Base-by-base conservation (phyloP, 345 rosid genomes). In the Hypericum androsaemum region DNA sequence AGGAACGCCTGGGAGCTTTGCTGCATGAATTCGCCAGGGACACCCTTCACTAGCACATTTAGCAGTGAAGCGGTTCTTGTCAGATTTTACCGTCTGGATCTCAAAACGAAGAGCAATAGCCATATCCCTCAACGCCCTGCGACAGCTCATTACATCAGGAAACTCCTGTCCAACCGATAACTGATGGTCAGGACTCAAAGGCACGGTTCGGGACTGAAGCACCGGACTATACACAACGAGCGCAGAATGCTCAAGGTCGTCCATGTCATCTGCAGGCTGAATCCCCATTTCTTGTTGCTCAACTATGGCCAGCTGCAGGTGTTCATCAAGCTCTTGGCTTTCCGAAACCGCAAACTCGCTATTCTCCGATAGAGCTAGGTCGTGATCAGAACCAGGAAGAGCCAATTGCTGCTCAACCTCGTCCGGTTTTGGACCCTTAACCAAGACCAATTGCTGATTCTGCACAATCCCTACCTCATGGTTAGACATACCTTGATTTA, bases 11-110 rank as follows among this genome's bases (percentile, higher is more conserved):
- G 97, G 95, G 39, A 92, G 95, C 77, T 88, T 92, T 43, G 99
- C 99, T 0, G 95, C 97, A 41, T 94, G 99, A 55, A 94, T 88
- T 37, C 95, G 80, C 99, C 99, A 94, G 5, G 95, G 99, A 55
- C 99, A 94, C 47, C 86, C 97, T 54, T 94, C 97, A 42, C 63
- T 74, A n/a, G 99, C 94, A 74, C 99, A 94, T 67, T 82, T 94
- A 9, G 99, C 99, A 5, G 99, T 94, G 65, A 94, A 94, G 6
- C 95, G 94, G 44, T 94, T 88, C 72, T 88, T 94, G 70, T 94
- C 99, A n/a, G 99, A 94, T 56, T 94, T 94, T 47, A 88, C 81
- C 1, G 99, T 88, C 71, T 88, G 99, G 70, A 94, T 88, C 71
- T 94, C 99, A 54, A 94, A 94, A 64, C 85, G 99, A 64, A 86